phyloP scores from a whole-genome alignment of 106 monocot species.

The Acorus gramineus region DNA sequence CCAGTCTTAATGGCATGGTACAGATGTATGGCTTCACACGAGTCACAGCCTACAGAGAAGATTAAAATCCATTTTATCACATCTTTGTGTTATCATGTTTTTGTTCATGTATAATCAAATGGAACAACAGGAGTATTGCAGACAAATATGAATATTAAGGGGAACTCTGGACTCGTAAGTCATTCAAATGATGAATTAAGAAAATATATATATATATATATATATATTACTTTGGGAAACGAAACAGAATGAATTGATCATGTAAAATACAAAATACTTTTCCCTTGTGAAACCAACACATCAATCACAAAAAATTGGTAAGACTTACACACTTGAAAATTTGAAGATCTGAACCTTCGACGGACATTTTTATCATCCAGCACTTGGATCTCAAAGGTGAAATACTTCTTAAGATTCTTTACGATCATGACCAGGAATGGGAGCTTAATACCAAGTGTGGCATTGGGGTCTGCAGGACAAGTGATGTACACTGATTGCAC shows the following conservation, averaged over 20 bases:
- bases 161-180: conserved; percentile 65
- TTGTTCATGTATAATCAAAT: no score
- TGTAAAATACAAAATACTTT: no score
- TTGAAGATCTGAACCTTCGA: conserved; percentile 85
- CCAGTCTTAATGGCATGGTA: conserved; percentile 83
- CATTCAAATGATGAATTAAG: no score
- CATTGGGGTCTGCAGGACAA: conserved; percentile 87
- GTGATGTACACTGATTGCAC: conserved; percentile 93
- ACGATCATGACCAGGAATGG: conserved; percentile 86
- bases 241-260: no score
- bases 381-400: conserved; percentile 97
- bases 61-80: no score
- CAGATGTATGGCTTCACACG: conserved; percentile 96
- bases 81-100: no score
- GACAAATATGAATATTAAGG: no score
- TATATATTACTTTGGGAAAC: no score
- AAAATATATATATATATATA: no score
- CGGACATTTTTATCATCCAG: conserved; percentile 99
- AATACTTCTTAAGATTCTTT: conserved; percentile 92
- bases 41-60: conserved; percentile 43
- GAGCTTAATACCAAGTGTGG: conserved; percentile 98
- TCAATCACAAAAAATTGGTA: no score
- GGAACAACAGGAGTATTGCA: no score
- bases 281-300: no score
- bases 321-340: conserved; percentile 81